phyloP scores from a whole-genome alignment of 2,329 filamentous ascomycete genomes.

The Knoxdaviesia capensis region DNA sequence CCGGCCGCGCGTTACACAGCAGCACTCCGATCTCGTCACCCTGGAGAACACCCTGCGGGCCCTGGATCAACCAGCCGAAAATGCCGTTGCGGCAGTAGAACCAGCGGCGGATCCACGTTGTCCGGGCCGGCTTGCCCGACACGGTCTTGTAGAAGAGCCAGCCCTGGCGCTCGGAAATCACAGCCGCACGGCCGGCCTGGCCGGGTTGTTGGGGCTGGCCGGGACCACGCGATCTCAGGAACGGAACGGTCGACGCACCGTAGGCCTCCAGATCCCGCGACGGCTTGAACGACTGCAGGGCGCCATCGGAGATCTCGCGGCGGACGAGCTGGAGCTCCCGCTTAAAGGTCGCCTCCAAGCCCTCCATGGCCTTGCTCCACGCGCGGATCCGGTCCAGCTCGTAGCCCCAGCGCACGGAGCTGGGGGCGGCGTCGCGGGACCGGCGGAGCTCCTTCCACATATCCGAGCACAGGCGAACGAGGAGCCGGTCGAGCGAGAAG shows the following conservation, averaged over 20 bases:
- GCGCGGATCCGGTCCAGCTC: constrained; percentile 86
- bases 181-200: constrained; percentile 11
- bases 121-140: constrained; percentile 72
- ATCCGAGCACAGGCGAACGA: constrained; percentile 70
- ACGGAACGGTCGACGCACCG: constrained; percentile 72
- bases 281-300: constrained; percentile 51
- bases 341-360: constrained; percentile 65
- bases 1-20: constrained; percentile 79
- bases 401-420: constrained; percentile 44
- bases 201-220: constrained; percentile 26
- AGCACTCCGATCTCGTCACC: constrained; percentile 92
- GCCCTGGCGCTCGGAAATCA: constrained; percentile 64
- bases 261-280: constrained; percentile 91
- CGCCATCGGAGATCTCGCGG: constrained; percentile 61
- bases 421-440: constrained; percentile 43
- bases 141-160: constrained; percentile 76
- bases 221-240: constrained; percentile 51
- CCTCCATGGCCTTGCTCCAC: constrained; percentile 89
- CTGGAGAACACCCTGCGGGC: constrained; percentile 71
- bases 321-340: constrained; percentile 62
- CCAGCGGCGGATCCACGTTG: constrained; percentile 83
- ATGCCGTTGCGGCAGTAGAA: constrained; percentile 92
- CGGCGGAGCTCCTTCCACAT: constrained; percentile 73
- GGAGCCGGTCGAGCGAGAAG: constrained; percentile 62
- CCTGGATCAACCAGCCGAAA: constrained; percentile 84